Evolutionary conservation across 176 grass and related monocot species (phyloP).

Genomic region (Carex littledalei): DNA sequence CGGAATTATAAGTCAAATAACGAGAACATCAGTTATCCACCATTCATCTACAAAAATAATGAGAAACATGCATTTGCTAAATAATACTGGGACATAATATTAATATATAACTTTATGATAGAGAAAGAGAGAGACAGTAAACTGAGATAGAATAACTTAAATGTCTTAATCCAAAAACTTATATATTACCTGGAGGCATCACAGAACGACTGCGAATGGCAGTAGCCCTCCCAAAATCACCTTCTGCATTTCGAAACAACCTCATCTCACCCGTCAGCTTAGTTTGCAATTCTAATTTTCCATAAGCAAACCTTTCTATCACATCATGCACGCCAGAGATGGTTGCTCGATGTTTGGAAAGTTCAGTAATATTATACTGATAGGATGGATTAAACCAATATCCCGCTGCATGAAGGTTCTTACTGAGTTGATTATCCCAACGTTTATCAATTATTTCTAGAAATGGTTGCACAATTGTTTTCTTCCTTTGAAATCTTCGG

Average conservation of each 20-base stretch:
- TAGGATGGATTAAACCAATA: neutral
- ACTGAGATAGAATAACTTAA: no score
- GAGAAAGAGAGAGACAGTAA: no score
- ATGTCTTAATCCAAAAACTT: no score
- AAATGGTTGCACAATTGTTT: neutral
- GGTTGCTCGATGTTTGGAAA: neutral
- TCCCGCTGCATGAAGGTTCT: neutral
- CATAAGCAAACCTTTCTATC: no score
- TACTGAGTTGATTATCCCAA: constrained; percentile 11
- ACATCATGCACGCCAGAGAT: no score
- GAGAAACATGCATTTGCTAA: no score
- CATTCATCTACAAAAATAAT: neutral
- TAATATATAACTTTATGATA: no score
- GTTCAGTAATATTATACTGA: neutral
- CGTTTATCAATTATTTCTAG: neutral
- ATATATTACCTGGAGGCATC: neutral
- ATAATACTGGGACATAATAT: no score
- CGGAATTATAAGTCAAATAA: no score
- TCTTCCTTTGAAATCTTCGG: neutral
- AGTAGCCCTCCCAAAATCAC: neutral
- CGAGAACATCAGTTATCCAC: neutral
- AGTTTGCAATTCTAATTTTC: neutral
- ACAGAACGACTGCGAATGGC: neutral
- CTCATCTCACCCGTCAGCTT: neutral
- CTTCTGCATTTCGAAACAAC: neutral